phyloP scores from a whole-genome alignment of 805 yeast species.

The Candida xyloterini region DNA sequence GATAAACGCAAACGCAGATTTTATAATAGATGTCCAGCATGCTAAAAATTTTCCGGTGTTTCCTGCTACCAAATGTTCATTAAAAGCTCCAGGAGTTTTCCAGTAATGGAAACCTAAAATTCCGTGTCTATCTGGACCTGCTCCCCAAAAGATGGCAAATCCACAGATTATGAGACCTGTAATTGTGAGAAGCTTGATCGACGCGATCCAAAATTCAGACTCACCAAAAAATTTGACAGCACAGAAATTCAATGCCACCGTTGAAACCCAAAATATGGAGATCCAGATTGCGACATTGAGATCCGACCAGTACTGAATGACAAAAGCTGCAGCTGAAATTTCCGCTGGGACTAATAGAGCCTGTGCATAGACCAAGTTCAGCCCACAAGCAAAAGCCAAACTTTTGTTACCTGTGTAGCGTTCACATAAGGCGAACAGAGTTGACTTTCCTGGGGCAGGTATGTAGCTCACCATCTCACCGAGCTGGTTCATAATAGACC shows the following conservation, averaged over 20 bases:
- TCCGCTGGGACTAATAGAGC: constrained; percentile 42
- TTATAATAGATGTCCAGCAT: constrained; percentile 58
- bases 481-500: constrained; percentile 58
- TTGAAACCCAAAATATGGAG: constrained; percentile 47
- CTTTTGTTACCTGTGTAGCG: constrained; percentile 29
- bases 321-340: constrained; percentile 60
- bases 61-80: constrained; percentile 48
- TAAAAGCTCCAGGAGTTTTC: constrained; percentile 47
- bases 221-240: constrained; percentile 43
- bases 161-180: constrained; percentile 56
- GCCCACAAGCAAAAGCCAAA: constrained; percentile 34
- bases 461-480: constrained; percentile 65
- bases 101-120: constrained; percentile 68
- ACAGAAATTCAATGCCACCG: constrained; percentile 43
- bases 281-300: constrained; percentile 60
- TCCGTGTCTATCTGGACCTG: constrained; percentile 51
- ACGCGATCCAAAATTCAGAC: constrained; percentile 62
- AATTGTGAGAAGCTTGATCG: constrained; percentile 64
- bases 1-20: constrained; percentile 65
- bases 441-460: constrained; percentile 54
- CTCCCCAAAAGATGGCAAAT: constrained; percentile 58
- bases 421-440: constrained; percentile 26
- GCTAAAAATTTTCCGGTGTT: constrained; percentile 61
- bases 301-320: constrained; percentile 56
- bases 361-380: constrained; percentile 36